Percentiles rank a stretch among this genome's conserved stretches.
Conservation (phyloP, 2,329 filamentous ascomycete species). For the Dothiorella sarmentorum region DNA sequence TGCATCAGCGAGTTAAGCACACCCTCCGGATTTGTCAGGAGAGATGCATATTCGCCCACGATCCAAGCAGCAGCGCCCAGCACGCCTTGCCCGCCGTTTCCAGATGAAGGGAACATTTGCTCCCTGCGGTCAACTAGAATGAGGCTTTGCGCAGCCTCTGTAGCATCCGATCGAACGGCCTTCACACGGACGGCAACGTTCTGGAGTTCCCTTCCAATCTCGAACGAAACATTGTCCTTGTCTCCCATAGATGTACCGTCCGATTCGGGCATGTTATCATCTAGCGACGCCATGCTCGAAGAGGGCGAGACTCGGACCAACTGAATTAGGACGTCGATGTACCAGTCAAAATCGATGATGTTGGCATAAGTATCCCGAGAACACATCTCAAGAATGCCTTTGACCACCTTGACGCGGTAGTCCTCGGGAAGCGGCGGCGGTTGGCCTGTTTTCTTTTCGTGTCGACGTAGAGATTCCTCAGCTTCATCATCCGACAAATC, state of each 20-base stretch:
- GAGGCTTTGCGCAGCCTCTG: slow-evolving; percentile 74
- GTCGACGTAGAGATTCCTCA: slow-evolving; percentile 52
- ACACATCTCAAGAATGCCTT: slow-evolving; percentile 82
- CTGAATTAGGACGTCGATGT: slow-evolving; percentile 84
- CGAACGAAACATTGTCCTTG: slow-evolving; percentile 55
- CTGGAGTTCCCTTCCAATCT: slow-evolving; percentile 79
- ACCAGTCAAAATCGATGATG: slow-evolving; percentile 93
- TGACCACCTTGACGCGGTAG: slow-evolving; percentile 79
- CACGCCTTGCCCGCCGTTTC: slow-evolving; percentile 56
- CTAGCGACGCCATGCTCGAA: slow-evolving; percentile 22
- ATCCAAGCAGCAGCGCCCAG: slow-evolving; percentile 79
- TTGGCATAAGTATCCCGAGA: slow-evolving; percentile 83
- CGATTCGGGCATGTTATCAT: slow-evolving; percentile 19
- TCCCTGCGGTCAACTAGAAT: slow-evolving; percentile 63
- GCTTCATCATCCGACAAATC: slow-evolving; percentile 58
- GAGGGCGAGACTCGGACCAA: slow-evolving; percentile 68
- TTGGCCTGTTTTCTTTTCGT: slow-evolving; percentile 47
- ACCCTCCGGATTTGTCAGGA: slow-evolving; percentile 66
- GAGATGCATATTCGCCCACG: slow-evolving; percentile 79
- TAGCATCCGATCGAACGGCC: slow-evolving; percentile 74
- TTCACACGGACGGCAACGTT: slow-evolving; percentile 91
- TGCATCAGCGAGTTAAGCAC: slow-evolving; percentile 73
- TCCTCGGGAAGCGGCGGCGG: slow-evolving; percentile 72
- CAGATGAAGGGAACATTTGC: slow-evolving; percentile 52
- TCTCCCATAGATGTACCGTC: slow-evolving; percentile 20